Percentiles rank a stretch among this genome's conserved stretches.
These are phyloP conservation scores for Pleurotus cornucopiae DNA, from an alignment of 768 basidiomycete species.

Conservation along the genomic window DNA sequence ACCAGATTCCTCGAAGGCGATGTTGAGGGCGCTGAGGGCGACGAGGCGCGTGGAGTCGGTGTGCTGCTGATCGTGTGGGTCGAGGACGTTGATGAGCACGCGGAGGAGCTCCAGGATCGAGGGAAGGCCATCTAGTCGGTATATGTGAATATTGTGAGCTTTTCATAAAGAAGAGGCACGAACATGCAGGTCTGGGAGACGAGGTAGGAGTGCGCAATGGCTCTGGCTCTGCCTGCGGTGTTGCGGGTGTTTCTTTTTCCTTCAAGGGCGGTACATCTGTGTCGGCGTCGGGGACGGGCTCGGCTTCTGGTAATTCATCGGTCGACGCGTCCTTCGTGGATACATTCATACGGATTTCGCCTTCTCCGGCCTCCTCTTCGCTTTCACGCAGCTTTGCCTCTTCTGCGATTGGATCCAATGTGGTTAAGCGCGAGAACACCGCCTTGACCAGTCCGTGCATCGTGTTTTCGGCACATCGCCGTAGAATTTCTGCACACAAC, in stretches of 20 bases:
- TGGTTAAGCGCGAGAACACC: conserved; percentile 70
- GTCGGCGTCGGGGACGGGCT: conserved; percentile 14
- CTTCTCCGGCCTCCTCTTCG: conserved; percentile 47
- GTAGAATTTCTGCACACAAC: conserved; percentile 62
- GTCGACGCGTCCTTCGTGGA: conserved; percentile 25
- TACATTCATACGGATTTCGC: conserved; percentile 62
- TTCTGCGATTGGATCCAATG: conserved; percentile 62
- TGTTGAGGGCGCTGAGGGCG: conserved; percentile 82
- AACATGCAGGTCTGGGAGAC: conserved; percentile 37
- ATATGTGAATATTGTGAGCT: too few relatives aligned
- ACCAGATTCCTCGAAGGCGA: conserved; percentile 84
- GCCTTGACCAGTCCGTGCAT: conserved; percentile 86
- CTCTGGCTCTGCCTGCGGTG: background rate
- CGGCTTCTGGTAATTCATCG: conserved; percentile 8
- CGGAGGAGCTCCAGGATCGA: conserved; percentile 90
- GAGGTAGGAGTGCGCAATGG: conserved; percentile 18
- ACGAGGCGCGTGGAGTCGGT: conserved; percentile 93
- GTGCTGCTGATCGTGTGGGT: conserved; percentile 93
- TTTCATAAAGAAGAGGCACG: conserved; percentile 11
- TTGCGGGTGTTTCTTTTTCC: background rate
- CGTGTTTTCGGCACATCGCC: conserved; percentile 82
- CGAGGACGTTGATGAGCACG: conserved; percentile 91
- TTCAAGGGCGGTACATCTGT: background rate
- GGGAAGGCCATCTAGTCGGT: conserved; percentile 71
- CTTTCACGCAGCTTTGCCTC: conserved; percentile 57